Evolutionary conservation across 2,329 filamentous ascomycete species (phyloP).

Genomic region (Penicillium sp.): DNA sequence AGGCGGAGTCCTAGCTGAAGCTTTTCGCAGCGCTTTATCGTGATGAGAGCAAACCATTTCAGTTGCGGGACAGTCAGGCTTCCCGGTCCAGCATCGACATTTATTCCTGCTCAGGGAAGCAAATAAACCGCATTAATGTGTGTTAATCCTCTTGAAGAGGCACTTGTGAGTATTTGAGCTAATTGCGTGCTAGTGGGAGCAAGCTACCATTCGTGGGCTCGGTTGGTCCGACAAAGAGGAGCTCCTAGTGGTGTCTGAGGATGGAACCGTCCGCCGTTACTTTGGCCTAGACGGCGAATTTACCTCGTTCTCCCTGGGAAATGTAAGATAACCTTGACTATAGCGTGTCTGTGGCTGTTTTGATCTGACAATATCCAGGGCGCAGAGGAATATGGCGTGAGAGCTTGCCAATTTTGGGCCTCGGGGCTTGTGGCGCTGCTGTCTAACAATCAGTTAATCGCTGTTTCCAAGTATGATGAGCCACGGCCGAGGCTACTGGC

Average conservation of each 20-base stretch:
- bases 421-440: conserved; percentile 91
- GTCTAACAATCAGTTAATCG: conserved; percentile 81
- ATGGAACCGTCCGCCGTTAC: conserved; percentile 88
- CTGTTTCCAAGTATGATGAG: conserved; percentile 87
- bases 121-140: conserved; percentile 74
- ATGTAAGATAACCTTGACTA: conserved; percentile 50
- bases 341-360: no score
- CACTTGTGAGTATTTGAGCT: background rate
- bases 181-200: conserved; percentile 68
- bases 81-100: conserved; percentile 87
- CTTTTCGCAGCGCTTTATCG: conserved; percentile 70
- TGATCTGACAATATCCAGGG: conserved; percentile 50
- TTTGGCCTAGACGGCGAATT: conserved; percentile 94
- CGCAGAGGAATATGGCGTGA: conserved; percentile 83
- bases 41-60: conserved; percentile 80
- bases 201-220: conserved; percentile 80
- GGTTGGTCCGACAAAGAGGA: conserved; percentile 98
- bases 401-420: conserved; percentile 88
- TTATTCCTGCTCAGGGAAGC: conserved; percentile 88
- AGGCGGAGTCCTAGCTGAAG: background rate
- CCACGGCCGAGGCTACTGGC: conserved; percentile 84
- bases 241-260: conserved; percentile 81
- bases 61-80: conserved; percentile 70
- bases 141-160: conserved; percentile 16
- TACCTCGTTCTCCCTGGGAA: conserved; percentile 86